Evolutionary conservation across 352 stramenopile genomes (phyloP).

Genomic region (Phytophthora aleatoria): DNA sequence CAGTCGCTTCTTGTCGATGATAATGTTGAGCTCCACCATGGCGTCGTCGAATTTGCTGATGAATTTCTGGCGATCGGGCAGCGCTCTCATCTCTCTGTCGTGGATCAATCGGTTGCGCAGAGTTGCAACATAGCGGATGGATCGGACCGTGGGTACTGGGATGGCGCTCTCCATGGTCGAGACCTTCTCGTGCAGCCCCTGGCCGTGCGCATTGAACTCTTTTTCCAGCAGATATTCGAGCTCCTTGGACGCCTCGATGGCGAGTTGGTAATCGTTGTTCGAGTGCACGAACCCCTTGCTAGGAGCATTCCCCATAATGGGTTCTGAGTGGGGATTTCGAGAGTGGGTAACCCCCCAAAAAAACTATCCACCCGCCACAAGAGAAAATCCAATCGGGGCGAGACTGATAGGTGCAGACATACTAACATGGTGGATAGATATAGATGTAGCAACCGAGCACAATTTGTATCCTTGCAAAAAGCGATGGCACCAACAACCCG

Average conservation of each 20-base stretch:
- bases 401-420: too few species aligned
- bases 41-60: constrained; percentile 64
- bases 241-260: constrained; percentile 84
- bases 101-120: constrained; percentile 85
- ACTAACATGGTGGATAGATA: too few species aligned
- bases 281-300: constrained; percentile 45
- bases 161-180: constrained; percentile 51
- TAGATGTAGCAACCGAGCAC: too few species aligned
- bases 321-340: too few species aligned
- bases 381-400: too few species aligned
- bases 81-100: constrained; percentile 59
- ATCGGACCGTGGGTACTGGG: constrained; percentile 52
- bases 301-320: constrained; percentile 30
- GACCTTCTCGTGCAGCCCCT: constrained; percentile 78
- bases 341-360: too few species aligned
- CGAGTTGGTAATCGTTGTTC: constrained; percentile 82
- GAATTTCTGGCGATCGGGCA: constrained; percentile 68
- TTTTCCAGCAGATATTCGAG: constrained; percentile 69
- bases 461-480: too few species aligned
- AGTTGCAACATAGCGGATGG: constrained; percentile 83
- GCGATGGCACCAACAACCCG: too few species aligned
- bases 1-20: constrained; percentile 61
- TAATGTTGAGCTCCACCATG: constrained; percentile 63
- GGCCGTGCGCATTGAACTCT: constrained; percentile 69
- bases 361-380: too few species aligned